phyloP scores from a whole-genome alignment of 1,139 yeast species.

The Magnusiomyces paraingens region DNA sequence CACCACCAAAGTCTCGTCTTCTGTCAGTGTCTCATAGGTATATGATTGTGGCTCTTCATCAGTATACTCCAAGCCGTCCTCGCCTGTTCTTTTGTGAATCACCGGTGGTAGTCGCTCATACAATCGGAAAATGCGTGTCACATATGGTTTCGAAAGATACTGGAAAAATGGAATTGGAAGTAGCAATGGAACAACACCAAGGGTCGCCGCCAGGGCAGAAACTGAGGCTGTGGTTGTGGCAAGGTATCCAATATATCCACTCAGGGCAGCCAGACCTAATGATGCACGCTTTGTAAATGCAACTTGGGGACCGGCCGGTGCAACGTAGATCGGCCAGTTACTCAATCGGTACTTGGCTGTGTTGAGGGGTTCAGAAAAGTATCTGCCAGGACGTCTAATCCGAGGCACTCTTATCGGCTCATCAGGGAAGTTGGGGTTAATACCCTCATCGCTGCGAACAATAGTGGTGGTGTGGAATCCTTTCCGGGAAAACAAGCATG shows the following conservation, averaged over 20 bases:
- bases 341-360: slow-evolving; percentile 26
- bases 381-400: slow-evolving; percentile 32
- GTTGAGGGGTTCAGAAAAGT: slow-evolving; percentile 33
- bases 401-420: slow-evolving; percentile 16
- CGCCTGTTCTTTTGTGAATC: not conserved
- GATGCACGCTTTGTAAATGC: slow-evolving; percentile 36
- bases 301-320: slow-evolving; percentile 32
- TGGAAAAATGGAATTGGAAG: slow-evolving; percentile 50
- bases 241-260: slow-evolving; percentile 31
- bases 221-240: slow-evolving; percentile 21
- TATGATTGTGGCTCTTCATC: slow-evolving; percentile 40
- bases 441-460: not conserved
- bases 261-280: slow-evolving; percentile 29
- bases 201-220: slow-evolving; percentile 27
- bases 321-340: slow-evolving; percentile 30
- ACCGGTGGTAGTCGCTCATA: slow-evolving; percentile 31
- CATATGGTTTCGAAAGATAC: slow-evolving; percentile 59
- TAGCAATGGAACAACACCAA: slow-evolving; percentile 50
- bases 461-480: not conserved
- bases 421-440: slow-evolving; percentile 15
- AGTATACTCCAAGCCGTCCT: not conserved
- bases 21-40: slow-evolving; percentile 52
- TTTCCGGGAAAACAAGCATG: no score
- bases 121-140: slow-evolving; percentile 62
- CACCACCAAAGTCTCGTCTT: slow-evolving; percentile 58